A percentile compares a stretch with the other conserved stretches of the same genome.
Conservation (phyloP, 345 rosid species). For the Microthlaspi erraticum region DNA sequence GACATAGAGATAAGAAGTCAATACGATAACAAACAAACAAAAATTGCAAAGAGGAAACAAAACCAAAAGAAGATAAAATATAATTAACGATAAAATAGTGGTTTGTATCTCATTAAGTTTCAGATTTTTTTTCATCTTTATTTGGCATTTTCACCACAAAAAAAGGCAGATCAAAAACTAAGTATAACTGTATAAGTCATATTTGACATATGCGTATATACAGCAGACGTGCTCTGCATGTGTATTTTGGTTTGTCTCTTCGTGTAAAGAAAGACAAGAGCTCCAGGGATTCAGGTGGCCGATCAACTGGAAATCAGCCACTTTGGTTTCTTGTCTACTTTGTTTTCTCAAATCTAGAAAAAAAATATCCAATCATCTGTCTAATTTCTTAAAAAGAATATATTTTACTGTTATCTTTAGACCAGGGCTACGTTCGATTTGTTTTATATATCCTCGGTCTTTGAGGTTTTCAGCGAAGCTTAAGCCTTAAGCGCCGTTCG, state of each 20-base stretch:
- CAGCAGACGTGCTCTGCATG: conserved; percentile 33
- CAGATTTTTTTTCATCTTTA: too few relatives aligned
- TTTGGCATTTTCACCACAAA: too few relatives aligned
- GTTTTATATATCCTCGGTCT: conserved; percentile 46
- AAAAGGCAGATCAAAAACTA: too few relatives aligned
- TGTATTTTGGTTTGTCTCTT: conserved; percentile 36
- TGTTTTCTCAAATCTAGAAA: conserved; percentile 16
- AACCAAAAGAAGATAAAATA: too few relatives aligned
- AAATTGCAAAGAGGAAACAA: too few relatives aligned
- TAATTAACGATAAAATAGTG: too few relatives aligned
- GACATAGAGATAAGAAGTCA: conserved; percentile 15
- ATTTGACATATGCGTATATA: background rate
- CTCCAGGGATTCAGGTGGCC: conserved; percentile 45
- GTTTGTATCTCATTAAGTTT: too few relatives aligned
- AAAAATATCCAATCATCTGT: background rate
- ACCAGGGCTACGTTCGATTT: conserved; percentile 19
- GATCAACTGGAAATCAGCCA: conserved; percentile 42
- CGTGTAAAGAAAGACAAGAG: conserved; percentile 37
- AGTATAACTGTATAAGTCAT: too few relatives aligned
- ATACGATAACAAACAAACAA: background rate
- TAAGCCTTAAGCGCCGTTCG: conserved; percentile 48
- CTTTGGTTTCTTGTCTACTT: conserved; percentile 38
- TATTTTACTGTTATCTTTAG: background rate
- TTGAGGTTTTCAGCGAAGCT: conserved; percentile 46
- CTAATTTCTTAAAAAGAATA: conserved; percentile 1